phyloP scores from a whole-genome alignment of 441 rosid genomes.

The Geranium incanum region DNA sequence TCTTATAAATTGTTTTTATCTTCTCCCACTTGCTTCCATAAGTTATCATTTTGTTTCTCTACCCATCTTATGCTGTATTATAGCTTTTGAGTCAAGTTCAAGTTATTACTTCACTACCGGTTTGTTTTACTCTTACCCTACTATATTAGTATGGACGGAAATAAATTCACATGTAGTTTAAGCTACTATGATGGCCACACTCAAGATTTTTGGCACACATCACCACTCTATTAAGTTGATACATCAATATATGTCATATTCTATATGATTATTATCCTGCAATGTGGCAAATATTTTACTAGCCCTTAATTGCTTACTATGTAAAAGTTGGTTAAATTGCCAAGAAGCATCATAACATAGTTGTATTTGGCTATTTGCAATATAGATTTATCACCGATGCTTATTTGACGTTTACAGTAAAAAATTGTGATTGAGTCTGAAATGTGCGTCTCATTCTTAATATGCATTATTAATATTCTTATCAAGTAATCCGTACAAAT shows the following conservation, averaged over 20 bases:
- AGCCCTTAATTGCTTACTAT: background rate
- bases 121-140: background rate
- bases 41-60: constrained; percentile 5
- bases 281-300: background rate
- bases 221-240: background rate
- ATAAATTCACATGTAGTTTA: background rate
- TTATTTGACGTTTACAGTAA: background rate
- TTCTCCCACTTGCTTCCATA: background rate
- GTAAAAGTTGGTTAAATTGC: background rate
- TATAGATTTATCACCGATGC: background rate
- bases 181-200: background rate
- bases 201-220: background rate
- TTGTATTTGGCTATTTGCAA: background rate
- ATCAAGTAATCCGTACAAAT: background rate
- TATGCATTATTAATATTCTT: background rate
- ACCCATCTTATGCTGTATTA: background rate
- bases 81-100: constrained; percentile 2
- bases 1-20: background rate
- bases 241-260: background rate
- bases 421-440: background rate
- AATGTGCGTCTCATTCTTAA: constrained; percentile 8
- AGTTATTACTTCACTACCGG: background rate
- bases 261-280: constrained; percentile 3
- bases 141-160: background rate
- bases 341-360: background rate